Conservation (phyloP, 129 eudicot species). For the Pittosporum tobira region DNA sequence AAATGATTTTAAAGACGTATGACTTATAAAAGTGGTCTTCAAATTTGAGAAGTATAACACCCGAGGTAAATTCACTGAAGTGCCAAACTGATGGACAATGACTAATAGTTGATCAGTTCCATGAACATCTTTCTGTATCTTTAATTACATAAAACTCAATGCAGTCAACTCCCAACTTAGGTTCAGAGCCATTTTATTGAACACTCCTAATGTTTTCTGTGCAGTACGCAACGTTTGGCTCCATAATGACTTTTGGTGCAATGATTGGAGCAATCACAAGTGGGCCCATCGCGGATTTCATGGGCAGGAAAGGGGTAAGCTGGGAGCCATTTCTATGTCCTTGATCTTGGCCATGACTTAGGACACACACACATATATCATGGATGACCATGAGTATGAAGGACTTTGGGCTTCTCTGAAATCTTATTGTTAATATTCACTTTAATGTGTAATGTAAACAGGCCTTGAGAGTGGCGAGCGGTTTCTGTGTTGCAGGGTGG, state of each 20-base stretch:
- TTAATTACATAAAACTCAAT: background rate
- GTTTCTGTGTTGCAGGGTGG: slow-evolving; percentile 76
- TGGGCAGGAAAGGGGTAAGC: slow-evolving; percentile 92
- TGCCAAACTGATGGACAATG: no score
- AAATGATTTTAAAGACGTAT: no score
- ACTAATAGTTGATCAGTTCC: no score
- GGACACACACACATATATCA: no score
- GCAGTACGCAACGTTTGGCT: slow-evolving; percentile 89
- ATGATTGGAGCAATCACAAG: slow-evolving; percentile 94
- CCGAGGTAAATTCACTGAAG: no score
- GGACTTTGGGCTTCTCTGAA: background rate
- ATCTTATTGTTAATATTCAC: background rate
- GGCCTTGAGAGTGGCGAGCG: slow-evolving; percentile 73
- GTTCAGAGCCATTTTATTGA: slow-evolving; percentile 4
- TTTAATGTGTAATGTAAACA: slow-evolving; percentile 25
- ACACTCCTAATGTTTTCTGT: slow-evolving; percentile 8
- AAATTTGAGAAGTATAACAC: no score
- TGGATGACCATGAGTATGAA: background rate
- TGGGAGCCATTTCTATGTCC: background rate
- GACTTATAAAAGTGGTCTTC: no score
- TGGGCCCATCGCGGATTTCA: slow-evolving; percentile 67
- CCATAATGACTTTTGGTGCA: slow-evolving; percentile 83
- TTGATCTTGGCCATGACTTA: no score
- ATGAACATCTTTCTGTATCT: background rate
- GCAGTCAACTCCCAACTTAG: background rate